These are phyloP conservation scores for Arthrobotrys conoides DNA, from an alignment of 2,329 filamentous ascomycete genomes.

Conservation along the genomic window DNA sequence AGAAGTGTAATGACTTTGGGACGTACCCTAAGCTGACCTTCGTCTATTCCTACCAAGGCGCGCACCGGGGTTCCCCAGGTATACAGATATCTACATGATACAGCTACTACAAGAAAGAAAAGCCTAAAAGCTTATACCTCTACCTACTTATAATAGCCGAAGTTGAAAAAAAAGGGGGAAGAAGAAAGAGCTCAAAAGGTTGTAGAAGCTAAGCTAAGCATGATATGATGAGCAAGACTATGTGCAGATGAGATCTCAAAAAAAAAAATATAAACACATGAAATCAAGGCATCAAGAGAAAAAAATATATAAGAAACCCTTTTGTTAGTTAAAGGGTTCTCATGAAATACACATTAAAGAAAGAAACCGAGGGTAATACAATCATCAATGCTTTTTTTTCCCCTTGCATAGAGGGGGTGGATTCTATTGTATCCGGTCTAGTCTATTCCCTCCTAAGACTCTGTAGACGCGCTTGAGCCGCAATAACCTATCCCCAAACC, in stretches of 20 bases:
- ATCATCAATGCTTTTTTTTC: slow-evolving; percentile 14
- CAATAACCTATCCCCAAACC: slow-evolving; percentile 29
- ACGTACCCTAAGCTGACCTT: too few relatives aligned
- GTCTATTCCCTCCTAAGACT: slow-evolving; percentile 42
- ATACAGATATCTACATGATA: too few relatives aligned
- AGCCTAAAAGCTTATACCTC: too few relatives aligned
- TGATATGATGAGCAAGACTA: neutral
- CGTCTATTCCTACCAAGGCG: too few relatives aligned
- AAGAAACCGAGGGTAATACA: neutral
- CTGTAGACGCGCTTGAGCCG: slow-evolving; percentile 52
- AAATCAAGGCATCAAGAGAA: slow-evolving; percentile 12
- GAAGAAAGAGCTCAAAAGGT: neutral
- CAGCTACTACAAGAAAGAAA: too few relatives aligned
- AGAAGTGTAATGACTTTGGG: neutral
- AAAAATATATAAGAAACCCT: neutral
- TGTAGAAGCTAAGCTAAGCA: neutral
- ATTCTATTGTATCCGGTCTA: slow-evolving; percentile 17
- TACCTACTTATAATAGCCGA: too few relatives aligned
- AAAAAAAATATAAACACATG: slow-evolving; percentile 40
- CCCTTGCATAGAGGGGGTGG: neutral
- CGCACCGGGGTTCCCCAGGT: too few relatives aligned
- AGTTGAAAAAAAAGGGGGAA: neutral
- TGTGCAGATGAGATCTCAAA: slow-evolving; percentile 17
- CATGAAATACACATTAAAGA: slow-evolving; percentile 9
- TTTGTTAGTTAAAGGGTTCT: neutral